These are phyloP conservation scores for Drechslera avenae DNA, from an alignment of 2,329 filamentous ascomycete species.

Conservation along the genomic window DNA sequence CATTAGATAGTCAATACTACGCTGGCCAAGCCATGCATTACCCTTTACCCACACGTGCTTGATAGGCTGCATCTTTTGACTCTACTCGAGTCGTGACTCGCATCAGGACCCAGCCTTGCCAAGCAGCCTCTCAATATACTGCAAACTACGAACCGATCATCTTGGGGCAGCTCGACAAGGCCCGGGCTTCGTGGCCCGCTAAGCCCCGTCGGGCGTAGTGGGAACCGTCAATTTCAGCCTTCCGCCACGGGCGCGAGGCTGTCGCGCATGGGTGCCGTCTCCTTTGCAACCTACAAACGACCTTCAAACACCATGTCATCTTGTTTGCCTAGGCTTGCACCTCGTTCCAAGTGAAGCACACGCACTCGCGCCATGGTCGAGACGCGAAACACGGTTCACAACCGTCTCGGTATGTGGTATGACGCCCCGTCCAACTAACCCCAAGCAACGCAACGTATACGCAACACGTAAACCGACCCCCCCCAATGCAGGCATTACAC, in stretches of 20 bases:
- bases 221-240: neutral
- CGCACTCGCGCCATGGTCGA: too few species aligned
- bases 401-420: too few species aligned
- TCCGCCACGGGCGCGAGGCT: neutral
- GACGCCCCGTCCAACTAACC: too few species aligned
- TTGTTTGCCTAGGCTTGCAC: too few species aligned
- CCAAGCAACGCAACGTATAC: too few species aligned
- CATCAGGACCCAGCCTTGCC: neutral
- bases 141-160: conserved; percentile 7
- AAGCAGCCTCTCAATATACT: neutral
- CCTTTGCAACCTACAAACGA: neutral
- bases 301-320: too few species aligned
- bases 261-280: neutral
- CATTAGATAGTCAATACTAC: conserved; percentile 2
- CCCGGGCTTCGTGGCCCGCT: neutral
- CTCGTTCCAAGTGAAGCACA: too few species aligned
- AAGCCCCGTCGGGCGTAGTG: neutral
- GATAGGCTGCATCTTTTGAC: too few species aligned
- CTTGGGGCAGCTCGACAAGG: conserved; percentile 8
- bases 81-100: too few species aligned
- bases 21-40: neutral
- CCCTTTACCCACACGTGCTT: neutral
- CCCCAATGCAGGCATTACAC: too few species aligned
- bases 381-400: neutral
- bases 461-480: too few species aligned